A percentile compares a stretch with the other conserved stretches of the same genome.
Evolutionary conservation across 2,329 filamentous ascomycete genomes (phyloP).

Genomic region (Phaeosphaeriaceae sp.): DNA sequence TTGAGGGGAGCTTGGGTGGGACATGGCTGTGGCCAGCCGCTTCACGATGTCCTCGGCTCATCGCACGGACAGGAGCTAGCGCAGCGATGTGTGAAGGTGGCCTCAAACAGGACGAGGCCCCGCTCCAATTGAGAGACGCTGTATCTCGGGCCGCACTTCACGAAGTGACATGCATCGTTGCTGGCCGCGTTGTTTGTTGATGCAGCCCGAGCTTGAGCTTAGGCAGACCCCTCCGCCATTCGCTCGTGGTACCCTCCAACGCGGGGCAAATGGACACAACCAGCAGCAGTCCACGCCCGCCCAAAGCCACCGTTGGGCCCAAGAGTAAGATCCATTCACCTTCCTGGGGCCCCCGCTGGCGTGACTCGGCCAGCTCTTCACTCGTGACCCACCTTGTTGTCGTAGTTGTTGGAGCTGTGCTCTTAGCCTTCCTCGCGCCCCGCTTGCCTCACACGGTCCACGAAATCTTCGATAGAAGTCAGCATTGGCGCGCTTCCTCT

Average conservation of each 20-base stretch:
- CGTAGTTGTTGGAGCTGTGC: slow-evolving; percentile 43
- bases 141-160: slow-evolving; percentile 4
- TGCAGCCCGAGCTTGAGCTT: slow-evolving; percentile 15
- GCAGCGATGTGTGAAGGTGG: slow-evolving; percentile 9
- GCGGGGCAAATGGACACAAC: slow-evolving; percentile 11
- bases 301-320: slow-evolving; percentile 17
- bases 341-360: slow-evolving; percentile 14
- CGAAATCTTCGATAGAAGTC: slow-evolving; percentile 32
- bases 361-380: slow-evolving; percentile 19
- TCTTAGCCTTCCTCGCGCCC: slow-evolving; percentile 45
- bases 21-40: slow-evolving; percentile 13
- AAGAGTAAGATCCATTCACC: slow-evolving; percentile 12
- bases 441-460: slow-evolving; percentile 43
- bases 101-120: slow-evolving; percentile 2
- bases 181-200: slow-evolving; percentile 10
- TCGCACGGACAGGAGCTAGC: slow-evolving; percentile 15
- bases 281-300: slow-evolving; percentile 2
- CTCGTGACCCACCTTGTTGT: slow-evolving; percentile 35
- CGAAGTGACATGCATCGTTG: slow-evolving; percentile 16
- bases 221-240: slow-evolving; percentile 6
- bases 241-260: slow-evolving; percentile 5
- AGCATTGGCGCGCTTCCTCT: slow-evolving; percentile 31
- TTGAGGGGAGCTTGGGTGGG: slow-evolving; percentile 8
- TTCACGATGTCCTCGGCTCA: slow-evolving; percentile 17
- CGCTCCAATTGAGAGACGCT: slow-evolving; percentile 12